Percentiles rank a stretch among this genome's conserved stretches.
Evolutionary conservation across 352 stramenopile genomes (phyloP).

Genomic region (Pythium periplocum): DNA sequence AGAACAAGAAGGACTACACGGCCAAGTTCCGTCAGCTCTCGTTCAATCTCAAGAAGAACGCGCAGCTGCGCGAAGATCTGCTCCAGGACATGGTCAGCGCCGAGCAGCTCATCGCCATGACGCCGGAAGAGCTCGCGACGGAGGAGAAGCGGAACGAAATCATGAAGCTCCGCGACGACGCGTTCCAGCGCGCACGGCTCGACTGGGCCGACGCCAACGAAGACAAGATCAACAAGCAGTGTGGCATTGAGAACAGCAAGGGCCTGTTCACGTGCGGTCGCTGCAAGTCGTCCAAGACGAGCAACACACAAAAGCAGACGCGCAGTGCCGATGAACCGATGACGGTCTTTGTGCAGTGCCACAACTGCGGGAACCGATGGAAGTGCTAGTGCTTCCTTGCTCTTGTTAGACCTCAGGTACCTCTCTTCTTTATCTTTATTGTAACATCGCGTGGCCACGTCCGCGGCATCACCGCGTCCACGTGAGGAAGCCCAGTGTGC

Average conservation of each 20-base stretch:
- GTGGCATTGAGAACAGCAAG: constrained; percentile 71
- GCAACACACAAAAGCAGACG: constrained; percentile 97
- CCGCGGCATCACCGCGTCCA: neutral
- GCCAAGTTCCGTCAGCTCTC: constrained; percentile 84
- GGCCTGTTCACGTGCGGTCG: constrained; percentile 88
- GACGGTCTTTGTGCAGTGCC: constrained; percentile 96
- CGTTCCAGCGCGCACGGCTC: constrained; percentile 78
- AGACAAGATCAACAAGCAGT: constrained; percentile 91
- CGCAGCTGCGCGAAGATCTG: constrained; percentile 66
- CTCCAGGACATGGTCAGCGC: constrained; percentile 60
- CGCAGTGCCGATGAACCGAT: constrained; percentile 97
- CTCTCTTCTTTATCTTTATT: constrained; percentile 11
- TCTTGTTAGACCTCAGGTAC: too few species aligned
- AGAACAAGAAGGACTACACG: constrained; percentile 88
- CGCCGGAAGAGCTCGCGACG: constrained; percentile 79
- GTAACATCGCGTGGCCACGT: constrained; percentile 3
- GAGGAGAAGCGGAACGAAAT: constrained; percentile 85
- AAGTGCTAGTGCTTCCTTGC: constrained; percentile 62
- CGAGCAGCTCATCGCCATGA: constrained; percentile 80
- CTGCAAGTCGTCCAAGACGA: constrained; percentile 95
- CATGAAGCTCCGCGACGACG: constrained; percentile 74
- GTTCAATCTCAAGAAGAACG: constrained; percentile 92
- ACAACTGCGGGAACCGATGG: constrained; percentile 96
- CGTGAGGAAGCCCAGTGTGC: too few species aligned
- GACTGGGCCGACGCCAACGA: constrained; percentile 90